Percentiles rank a stretch among this genome's conserved stretches.
phyloP scores from a whole-genome alignment of 2,329 filamentous ascomycete genomes.

The Trichoderma hamatum region DNA sequence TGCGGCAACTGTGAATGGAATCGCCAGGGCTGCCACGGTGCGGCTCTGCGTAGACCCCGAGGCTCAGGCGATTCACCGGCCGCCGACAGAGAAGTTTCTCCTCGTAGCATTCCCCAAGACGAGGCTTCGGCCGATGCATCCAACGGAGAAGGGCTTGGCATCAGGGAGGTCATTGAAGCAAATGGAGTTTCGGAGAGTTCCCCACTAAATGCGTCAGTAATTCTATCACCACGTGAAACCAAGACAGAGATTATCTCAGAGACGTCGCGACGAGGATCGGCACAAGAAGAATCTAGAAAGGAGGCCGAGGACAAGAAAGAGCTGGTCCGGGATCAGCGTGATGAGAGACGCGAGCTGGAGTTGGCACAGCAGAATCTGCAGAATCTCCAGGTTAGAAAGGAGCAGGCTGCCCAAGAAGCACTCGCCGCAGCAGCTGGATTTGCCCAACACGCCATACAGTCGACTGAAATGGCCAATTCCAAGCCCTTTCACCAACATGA shows the following conservation, averaged over 20 bases:
- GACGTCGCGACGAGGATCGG: not conserved
- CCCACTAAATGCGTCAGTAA: not conserved
- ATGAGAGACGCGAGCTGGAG: not conserved
- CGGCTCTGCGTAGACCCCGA: conserved; percentile 27
- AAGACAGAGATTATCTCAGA: not conserved
- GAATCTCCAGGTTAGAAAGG: not conserved
- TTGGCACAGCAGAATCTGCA: not conserved
- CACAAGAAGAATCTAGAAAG: not conserved
- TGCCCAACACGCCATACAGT: conserved; percentile 15
- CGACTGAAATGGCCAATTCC: not conserved
- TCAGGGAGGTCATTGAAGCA: not conserved
- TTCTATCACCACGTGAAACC: not conserved
- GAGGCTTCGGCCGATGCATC: not conserved
- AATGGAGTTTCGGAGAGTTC: not conserved
- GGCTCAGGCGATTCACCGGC: not conserved
- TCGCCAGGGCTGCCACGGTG: conserved; percentile 43
- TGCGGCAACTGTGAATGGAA: conserved; percentile 59
- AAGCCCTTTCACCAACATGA: not conserved
- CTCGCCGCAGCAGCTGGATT: conserved; percentile 20
- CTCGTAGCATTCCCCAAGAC: not conserved
- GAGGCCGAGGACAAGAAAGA: not conserved
- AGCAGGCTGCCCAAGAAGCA: conserved; percentile 15
- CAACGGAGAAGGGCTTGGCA: not conserved
- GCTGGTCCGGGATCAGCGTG: not conserved
- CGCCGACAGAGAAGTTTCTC: not conserved